Evolutionary conservation across 2,329 filamentous ascomycete genomes (phyloP).

Genomic region (Eutypa lata): DNA sequence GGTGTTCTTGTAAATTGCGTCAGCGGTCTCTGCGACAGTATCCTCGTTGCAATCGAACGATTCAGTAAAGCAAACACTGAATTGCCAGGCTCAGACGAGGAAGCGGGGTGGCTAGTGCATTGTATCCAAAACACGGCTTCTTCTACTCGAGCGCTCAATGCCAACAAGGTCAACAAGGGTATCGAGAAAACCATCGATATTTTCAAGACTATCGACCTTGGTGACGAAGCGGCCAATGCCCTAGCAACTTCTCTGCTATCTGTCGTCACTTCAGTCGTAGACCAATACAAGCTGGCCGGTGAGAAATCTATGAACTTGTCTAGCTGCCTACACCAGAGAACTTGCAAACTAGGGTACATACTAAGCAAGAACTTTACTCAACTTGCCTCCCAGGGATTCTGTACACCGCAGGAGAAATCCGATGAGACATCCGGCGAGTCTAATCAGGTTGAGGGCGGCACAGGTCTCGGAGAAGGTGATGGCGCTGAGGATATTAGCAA

Average conservation of each 20-base stretch:
- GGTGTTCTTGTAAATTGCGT: conserved; percentile 54
- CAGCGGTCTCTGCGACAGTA: conserved; percentile 66
- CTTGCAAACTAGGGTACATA: conserved; percentile 70
- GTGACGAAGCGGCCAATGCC: conserved; percentile 36
- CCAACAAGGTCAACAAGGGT: conserved; percentile 49
- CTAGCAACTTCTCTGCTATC: conserved; percentile 57
- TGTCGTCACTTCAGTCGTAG: conserved; percentile 66
- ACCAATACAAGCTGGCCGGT: conserved; percentile 67
- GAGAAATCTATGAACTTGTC: conserved; percentile 56
- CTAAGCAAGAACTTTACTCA: conserved; percentile 76
- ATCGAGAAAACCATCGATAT: conserved; percentile 26
- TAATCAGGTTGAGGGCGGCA: conserved; percentile 84
- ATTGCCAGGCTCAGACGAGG: conserved; percentile 58
- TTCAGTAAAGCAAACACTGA: conserved; percentile 54
- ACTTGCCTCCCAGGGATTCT: conserved; percentile 84
- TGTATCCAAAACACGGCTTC: conserved; percentile 50
- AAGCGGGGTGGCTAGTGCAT: conserved; percentile 60
- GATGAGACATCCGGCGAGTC: conserved; percentile 66
- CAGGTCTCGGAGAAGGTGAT: conserved; percentile 90
- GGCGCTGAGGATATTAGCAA: conserved; percentile 98
- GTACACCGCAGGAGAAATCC: conserved; percentile 78
- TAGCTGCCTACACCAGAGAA: conserved; percentile 63
- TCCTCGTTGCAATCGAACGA: conserved; percentile 77
- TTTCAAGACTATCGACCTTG: conserved; percentile 34
- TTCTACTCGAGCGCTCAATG: conserved; percentile 58